These are phyloP conservation scores for Exophiala calicioides DNA, from an alignment of 2,329 filamentous ascomycete species.

Conservation along the genomic window DNA sequence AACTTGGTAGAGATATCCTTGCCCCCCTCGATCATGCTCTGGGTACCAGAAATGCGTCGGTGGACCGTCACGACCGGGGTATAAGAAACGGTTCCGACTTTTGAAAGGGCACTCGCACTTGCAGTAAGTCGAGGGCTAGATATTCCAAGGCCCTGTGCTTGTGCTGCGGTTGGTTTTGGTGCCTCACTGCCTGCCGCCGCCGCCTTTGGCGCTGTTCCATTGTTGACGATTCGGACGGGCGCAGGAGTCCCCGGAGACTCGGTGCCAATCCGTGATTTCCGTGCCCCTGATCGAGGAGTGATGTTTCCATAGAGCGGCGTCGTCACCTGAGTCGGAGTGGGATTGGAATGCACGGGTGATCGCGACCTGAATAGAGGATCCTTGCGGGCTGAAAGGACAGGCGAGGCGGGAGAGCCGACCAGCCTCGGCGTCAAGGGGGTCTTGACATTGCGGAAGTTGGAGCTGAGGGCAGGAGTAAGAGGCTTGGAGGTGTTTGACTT, in stretches of 20 bases:
- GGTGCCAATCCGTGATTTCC: slow-evolving; percentile 67
- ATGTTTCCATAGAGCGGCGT: slow-evolving; percentile 66
- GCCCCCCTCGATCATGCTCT: slow-evolving; percentile 41
- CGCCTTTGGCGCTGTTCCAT: slow-evolving; percentile 10
- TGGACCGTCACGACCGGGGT: slow-evolving; percentile 19
- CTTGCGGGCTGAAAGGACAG: slow-evolving; percentile 34
- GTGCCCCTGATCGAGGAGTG: slow-evolving; percentile 74
- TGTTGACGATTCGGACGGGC: slow-evolving; percentile 7
- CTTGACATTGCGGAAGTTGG: slow-evolving; percentile 58
- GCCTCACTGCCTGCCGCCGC: slow-evolving; percentile 29
- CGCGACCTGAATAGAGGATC: slow-evolving; percentile 23
- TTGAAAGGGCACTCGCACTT: slow-evolving; percentile 17
- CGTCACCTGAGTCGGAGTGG: too few species aligned
- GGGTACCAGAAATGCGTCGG: slow-evolving; percentile 38
- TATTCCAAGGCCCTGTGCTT: slow-evolving; percentile 18
- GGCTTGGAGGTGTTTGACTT: slow-evolving; percentile 55
- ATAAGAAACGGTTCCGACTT: slow-evolving; percentile 5
- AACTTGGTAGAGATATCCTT: slow-evolving; percentile 63
- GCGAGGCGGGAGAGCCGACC: slow-evolving; percentile 43
- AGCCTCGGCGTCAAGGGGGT: slow-evolving; percentile 62
- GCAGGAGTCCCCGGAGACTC: slow-evolving; percentile 62
- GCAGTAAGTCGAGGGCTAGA: slow-evolving; percentile 17
- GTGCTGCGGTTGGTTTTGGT: slow-evolving; percentile 12
- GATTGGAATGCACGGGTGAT: slow-evolving; percentile 31
- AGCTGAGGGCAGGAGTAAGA: slow-evolving; percentile 68